Evolutionary conservation across 1,284 basidiomycete genomes (phyloP).

Genomic region (Pseudozyma sp.): DNA sequence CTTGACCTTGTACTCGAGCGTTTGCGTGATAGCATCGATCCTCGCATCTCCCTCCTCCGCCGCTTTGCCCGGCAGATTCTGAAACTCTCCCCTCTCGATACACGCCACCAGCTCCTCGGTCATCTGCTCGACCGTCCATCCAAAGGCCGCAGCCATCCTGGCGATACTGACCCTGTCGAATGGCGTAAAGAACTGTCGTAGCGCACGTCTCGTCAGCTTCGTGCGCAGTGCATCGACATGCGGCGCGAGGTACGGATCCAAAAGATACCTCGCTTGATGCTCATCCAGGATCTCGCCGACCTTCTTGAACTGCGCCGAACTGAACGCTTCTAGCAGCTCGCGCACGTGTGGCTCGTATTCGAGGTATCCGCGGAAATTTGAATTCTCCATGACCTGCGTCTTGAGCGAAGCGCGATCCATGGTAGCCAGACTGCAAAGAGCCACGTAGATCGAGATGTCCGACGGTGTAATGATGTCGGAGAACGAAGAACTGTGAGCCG

Average conservation of each 20-base stretch:
- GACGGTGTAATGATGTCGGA: conserved; percentile 77
- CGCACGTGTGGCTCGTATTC: conserved; percentile 86
- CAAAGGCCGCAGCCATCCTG: conserved; percentile 83
- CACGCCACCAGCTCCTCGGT: conserved; percentile 78
- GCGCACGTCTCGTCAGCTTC: conserved; percentile 70
- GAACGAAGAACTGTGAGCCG: conserved; percentile 22
- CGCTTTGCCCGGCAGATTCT: conserved; percentile 79
- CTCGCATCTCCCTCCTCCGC: conserved; percentile 81
- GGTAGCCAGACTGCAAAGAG: conserved; percentile 81
- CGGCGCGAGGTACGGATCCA: conserved; percentile 80
- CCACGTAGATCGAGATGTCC: conserved; percentile 85
- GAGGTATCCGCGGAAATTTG: conserved; percentile 79
- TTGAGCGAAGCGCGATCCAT: conserved; percentile 79
- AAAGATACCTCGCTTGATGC: conserved; percentile 76
- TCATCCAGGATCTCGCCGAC: conserved; percentile 79
- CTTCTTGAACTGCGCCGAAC: conserved; percentile 82
- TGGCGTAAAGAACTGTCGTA: conserved; percentile 78
- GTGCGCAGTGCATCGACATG: conserved; percentile 68
- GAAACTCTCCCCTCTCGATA: conserved; percentile 80
- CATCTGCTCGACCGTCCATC: conserved; percentile 78
- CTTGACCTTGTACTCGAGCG: conserved; percentile 78
- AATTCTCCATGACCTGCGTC: conserved; percentile 76
- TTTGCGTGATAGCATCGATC: conserved; percentile 74
- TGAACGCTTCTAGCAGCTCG: conserved; percentile 83
- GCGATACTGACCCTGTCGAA: conserved; percentile 82